Conservation (phyloP, 805 yeast species). For the Starmerella stellata region DNA sequence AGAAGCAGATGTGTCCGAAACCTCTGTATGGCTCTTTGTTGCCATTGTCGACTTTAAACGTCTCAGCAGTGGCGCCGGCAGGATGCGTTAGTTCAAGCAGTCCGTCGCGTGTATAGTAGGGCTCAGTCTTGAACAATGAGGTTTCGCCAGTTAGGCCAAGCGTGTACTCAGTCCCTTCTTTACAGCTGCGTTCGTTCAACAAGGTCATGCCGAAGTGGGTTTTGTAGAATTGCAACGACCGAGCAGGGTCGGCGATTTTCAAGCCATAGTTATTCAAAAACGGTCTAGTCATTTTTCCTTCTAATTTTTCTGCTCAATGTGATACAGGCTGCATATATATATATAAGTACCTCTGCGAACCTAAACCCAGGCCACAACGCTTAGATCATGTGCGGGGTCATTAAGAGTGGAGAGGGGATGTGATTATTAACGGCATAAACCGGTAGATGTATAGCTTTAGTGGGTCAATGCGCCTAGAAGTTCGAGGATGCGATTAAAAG, state of each 20-base stretch:
- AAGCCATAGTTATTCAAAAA: conserved; percentile 30
- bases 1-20: conserved; percentile 81
- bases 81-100: conserved; percentile 70
- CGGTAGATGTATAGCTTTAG: too few relatives aligned
- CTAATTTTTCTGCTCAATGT: too few relatives aligned
- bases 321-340: too few relatives aligned
- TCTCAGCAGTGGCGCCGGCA: conserved; percentile 42
- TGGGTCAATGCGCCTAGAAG: too few relatives aligned
- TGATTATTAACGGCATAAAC: too few relatives aligned
- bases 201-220: conserved; percentile 57
- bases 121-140: conserved; percentile 24
- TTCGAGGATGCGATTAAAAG: too few relatives aligned
- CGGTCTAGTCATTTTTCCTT: background rate
- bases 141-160: conserved; percentile 37
- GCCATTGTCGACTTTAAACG: conserved; percentile 54
- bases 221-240: conserved; percentile 53
- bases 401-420: too few relatives aligned
- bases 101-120: conserved; percentile 35
- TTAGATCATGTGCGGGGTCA: too few relatives aligned
- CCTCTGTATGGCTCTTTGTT: conserved; percentile 74
- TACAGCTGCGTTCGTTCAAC: conserved; percentile 35
- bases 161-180: conserved; percentile 50
- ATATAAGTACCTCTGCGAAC: too few relatives aligned
- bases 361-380: too few relatives aligned
- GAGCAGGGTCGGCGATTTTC: conserved; percentile 65